A percentile compares a stretch with the other conserved stretches of the same genome.
Conservation (phyloP, 169 alveolate species). For the Sarcocystis neurona region DNA sequence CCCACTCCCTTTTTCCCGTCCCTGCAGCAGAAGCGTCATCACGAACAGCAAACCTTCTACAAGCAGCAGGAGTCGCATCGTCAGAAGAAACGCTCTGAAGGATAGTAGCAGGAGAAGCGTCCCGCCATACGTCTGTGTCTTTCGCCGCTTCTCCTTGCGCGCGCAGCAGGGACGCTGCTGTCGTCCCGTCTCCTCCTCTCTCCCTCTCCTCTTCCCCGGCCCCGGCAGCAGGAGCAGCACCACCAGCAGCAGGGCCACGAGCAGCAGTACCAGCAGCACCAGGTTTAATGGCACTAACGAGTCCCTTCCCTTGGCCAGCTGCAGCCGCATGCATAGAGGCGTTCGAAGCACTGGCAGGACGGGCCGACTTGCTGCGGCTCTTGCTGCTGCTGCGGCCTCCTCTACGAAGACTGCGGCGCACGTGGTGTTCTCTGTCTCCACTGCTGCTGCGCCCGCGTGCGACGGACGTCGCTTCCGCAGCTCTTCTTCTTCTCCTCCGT, state of each 20-base stretch:
- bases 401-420: background rate
- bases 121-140: too few relatives aligned
- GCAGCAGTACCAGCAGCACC: conserved; percentile 21
- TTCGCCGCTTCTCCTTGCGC: too few relatives aligned
- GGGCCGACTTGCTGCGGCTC: background rate
- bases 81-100: too few relatives aligned
- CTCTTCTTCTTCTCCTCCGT: background rate
- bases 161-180: too few relatives aligned
- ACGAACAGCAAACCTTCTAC: too few relatives aligned
- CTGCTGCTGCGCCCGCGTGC: background rate
- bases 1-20: too few relatives aligned
- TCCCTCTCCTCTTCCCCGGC: too few relatives aligned
- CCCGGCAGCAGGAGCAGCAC: conserved; percentile 27
- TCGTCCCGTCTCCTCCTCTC: too few relatives aligned
- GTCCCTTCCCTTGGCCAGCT: background rate
- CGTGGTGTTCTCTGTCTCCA: background rate
- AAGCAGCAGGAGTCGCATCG: too few relatives aligned
- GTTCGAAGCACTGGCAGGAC: background rate
- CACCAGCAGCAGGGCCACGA: conserved; percentile 7
- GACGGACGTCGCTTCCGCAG: background rate
- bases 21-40: too few relatives aligned
- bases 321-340: background rate
- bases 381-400: background rate
- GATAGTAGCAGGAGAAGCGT: too few relatives aligned
- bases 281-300: background rate